Evolutionary conservation across 495 filamentous ascomycete species (phyloP).

Genomic region (Cudoniella acicularis): DNA sequence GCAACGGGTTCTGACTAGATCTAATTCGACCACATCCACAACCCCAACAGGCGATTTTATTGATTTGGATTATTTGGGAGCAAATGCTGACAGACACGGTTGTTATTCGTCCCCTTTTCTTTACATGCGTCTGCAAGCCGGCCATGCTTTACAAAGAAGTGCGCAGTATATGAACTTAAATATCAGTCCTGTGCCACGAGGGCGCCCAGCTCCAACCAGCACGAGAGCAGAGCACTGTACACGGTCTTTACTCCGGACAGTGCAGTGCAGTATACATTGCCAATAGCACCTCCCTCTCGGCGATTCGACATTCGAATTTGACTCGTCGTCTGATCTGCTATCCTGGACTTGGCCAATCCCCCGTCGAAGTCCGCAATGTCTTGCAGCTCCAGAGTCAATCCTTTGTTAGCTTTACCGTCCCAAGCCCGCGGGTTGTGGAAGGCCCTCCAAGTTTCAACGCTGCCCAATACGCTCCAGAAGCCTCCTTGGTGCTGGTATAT

Average conservation of each 20-base stretch:
- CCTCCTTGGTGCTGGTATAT: neutral
- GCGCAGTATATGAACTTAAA: neutral
- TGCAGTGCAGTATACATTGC: neutral
- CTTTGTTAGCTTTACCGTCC: neutral
- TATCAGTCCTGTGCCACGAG: neutral
- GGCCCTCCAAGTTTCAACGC: neutral
- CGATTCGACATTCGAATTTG: neutral
- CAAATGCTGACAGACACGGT: neutral
- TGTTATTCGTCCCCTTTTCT: no score
- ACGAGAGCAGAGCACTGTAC: neutral
- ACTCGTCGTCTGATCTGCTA: neutral
- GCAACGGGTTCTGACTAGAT: no score
- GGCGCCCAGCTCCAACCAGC: neutral
- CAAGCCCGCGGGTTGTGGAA: neutral
- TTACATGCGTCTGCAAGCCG: neutral
- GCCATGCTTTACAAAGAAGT: neutral
- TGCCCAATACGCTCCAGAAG: neutral
- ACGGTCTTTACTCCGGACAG: neutral
- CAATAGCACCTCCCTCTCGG: neutral
- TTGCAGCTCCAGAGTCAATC: slow-evolving; percentile 13
- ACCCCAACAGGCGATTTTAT: no score
- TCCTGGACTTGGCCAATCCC: neutral
- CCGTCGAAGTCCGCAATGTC: slow-evolving; percentile 6
- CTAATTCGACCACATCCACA: neutral
- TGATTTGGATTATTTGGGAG: no score